Conservation (phyloP, 2,329 filamentous ascomycete genomes). For the Xylariaceae sp. region DNA sequence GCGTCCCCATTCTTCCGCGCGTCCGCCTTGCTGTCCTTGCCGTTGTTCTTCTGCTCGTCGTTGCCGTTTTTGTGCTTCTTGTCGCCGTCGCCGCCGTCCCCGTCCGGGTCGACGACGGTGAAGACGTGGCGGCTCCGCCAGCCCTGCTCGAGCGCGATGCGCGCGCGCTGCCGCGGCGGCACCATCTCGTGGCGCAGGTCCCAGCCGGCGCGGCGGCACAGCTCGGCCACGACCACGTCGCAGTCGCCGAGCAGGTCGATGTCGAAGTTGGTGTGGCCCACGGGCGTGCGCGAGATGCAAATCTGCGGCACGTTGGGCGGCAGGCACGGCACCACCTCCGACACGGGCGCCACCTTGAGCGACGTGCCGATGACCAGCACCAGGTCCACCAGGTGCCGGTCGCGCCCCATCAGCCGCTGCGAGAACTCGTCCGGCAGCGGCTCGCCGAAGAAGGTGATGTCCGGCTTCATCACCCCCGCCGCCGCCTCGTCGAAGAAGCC, state of each 20-base stretch:
- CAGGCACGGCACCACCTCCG: conserved; percentile 77
- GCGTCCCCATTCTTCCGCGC: too few species aligned
- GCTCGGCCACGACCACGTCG: conserved; percentile 80
- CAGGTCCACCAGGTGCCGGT: conserved; percentile 73
- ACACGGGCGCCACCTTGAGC: conserved; percentile 91
- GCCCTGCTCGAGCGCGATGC: conserved; percentile 43
- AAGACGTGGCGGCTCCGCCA: conserved; percentile 38
- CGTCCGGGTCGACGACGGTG: conserved; percentile 6
- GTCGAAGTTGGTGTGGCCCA: conserved; percentile 88
- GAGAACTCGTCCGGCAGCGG: conserved; percentile 78
- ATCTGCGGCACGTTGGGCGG: conserved; percentile 79
- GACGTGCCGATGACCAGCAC: conserved; percentile 95
- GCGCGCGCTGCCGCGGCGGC: conserved; percentile 54
- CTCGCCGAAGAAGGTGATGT: conserved; percentile 98
- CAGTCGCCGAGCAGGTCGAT: conserved; percentile 95
- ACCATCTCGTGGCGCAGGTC: conserved; percentile 75
- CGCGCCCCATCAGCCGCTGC: conserved; percentile 69
- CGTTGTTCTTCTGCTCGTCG: too few species aligned
- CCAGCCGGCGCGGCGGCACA: conserved; percentile 79
- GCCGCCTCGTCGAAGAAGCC: conserved; percentile 57
- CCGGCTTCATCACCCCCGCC: conserved; percentile 85
- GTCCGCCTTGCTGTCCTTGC: too few species aligned
- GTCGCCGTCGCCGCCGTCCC: neutral
- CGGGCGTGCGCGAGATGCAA: conserved; percentile 78
- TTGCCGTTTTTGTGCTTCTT: neutral